Percentiles rank a stretch among this genome's conserved stretches.
Evolutionary conservation across 2,329 filamentous ascomycete genomes (phyloP).

Genomic region (Xylaria hypoxylon): DNA sequence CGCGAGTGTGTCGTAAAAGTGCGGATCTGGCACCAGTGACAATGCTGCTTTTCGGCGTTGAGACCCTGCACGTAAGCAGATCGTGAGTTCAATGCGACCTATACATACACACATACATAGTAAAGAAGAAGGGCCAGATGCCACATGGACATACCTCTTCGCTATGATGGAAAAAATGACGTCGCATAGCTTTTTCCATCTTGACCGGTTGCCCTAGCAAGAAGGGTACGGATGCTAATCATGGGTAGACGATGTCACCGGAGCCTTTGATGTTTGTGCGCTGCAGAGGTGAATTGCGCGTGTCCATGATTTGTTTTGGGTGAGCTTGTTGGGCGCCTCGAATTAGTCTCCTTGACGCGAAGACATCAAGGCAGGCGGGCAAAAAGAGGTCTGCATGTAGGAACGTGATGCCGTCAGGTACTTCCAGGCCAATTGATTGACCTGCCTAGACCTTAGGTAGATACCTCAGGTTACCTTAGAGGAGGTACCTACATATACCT

Average conservation of each 20-base stretch:
- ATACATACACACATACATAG: neutral
- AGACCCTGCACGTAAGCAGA: slow-evolving; percentile 47
- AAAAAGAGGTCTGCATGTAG: neutral
- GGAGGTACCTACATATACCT: no score
- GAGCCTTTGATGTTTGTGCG: slow-evolving; percentile 14
- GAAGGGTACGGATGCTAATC: slow-evolving; percentile 10
- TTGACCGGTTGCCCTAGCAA: slow-evolving; percentile 11
- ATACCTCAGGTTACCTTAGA: no score
- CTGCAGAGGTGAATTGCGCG: slow-evolving; percentile 3
- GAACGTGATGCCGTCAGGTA: neutral
- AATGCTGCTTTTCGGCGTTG: slow-evolving; percentile 57
- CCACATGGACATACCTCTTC: slow-evolving; percentile 50
- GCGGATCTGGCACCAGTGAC: slow-evolving; percentile 72
- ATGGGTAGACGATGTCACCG: slow-evolving; percentile 18
- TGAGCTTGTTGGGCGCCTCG: neutral
- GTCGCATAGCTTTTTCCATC: slow-evolving; percentile 61
- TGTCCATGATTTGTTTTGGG: slow-evolving; percentile 31
- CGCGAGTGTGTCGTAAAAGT: slow-evolving; percentile 61
- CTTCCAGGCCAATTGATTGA: no score
- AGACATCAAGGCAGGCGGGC: neutral
- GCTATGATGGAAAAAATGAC: slow-evolving; percentile 65
- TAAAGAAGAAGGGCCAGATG: slow-evolving; percentile 17
- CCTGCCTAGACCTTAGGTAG: no score
- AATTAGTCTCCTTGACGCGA: neutral
- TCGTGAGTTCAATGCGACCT: slow-evolving; percentile 4